Conservation (phyloP, 192 early-diverging fungal species). For the Geranomyces variabilis region DNA sequence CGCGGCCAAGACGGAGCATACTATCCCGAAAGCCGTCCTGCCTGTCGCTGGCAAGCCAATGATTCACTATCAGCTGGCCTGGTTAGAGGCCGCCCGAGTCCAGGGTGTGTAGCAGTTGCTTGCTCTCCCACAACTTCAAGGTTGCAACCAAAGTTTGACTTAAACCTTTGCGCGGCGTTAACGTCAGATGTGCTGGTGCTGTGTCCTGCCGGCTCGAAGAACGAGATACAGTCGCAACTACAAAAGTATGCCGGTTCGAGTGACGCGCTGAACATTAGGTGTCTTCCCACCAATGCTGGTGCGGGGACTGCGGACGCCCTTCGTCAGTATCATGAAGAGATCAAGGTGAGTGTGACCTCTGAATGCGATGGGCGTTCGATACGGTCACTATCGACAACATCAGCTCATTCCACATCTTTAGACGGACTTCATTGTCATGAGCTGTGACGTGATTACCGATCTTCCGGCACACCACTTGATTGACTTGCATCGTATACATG, state of each 20-base stretch:
- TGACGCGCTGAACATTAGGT: constrained; percentile 60
- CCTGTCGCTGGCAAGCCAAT: constrained; percentile 95
- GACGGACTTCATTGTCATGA: constrained; percentile 89
- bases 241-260: constrained; percentile 65
- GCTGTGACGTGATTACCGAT: constrained; percentile 90
- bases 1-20: constrained; percentile 12
- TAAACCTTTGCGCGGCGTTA: neutral
- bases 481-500: constrained; percentile 78
- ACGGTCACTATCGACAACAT: no score
- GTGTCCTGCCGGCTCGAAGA: constrained; percentile 53
- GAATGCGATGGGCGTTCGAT: no score
- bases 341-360: constrained; percentile 61
- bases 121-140: no score
- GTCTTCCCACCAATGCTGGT: constrained; percentile 51
- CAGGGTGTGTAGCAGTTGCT: constrained; percentile 21
- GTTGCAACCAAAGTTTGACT: neutral
- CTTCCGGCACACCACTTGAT: constrained; percentile 80
- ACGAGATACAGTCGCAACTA: constrained; percentile 71
- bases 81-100: constrained; percentile 78
- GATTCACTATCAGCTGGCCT: constrained; percentile 90
- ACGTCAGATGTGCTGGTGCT: constrained; percentile 27
- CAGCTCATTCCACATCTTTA: neutral
- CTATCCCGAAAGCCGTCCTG: constrained; percentile 87
- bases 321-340: constrained; percentile 75
- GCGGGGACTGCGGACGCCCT: constrained; percentile 84